Percentiles rank a stretch among this genome's conserved stretches.
phyloP scores from a whole-genome alignment of 495 filamentous ascomycete species.

The Penicillium ucsense region DNA sequence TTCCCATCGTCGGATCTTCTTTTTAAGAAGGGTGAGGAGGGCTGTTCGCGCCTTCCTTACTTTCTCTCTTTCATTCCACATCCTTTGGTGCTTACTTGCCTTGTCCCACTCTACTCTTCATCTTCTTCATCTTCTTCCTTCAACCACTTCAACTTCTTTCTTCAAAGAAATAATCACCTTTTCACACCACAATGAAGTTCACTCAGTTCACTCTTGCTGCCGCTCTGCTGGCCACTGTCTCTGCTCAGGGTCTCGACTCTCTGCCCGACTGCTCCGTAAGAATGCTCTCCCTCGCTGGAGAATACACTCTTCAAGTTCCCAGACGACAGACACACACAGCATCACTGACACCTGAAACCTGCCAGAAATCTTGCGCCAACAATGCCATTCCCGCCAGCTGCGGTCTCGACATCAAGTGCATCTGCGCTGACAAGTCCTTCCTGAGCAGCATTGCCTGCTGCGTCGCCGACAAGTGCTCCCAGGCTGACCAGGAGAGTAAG shows the following conservation, averaged over 20 bases:
- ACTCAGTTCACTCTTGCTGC: constrained; percentile 18
- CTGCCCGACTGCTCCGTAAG: constrained; percentile 45
- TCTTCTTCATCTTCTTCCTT: neutral
- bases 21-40: neutral
- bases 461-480: constrained; percentile 43
- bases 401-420: constrained; percentile 52
- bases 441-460: constrained; percentile 59
- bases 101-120: neutral
- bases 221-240: constrained; percentile 21
- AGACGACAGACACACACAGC: neutral
- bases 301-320: neutral
- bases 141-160: neutral
- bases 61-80: neutral
- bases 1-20: neutral
- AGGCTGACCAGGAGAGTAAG: constrained; percentile 47
- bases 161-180: neutral
- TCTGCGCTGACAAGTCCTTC: constrained; percentile 53
- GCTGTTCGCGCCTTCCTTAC: neutral
- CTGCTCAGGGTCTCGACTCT: constrained; percentile 29
- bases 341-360: constrained; percentile 1
- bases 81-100: no score
- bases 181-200: constrained; percentile 27
- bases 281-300: neutral
- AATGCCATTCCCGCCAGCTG: constrained; percentile 41
- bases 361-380: constrained; percentile 46